Conservation (phyloP, 371 early-diverging fungal species). For the Mucor mucedo region DNA sequence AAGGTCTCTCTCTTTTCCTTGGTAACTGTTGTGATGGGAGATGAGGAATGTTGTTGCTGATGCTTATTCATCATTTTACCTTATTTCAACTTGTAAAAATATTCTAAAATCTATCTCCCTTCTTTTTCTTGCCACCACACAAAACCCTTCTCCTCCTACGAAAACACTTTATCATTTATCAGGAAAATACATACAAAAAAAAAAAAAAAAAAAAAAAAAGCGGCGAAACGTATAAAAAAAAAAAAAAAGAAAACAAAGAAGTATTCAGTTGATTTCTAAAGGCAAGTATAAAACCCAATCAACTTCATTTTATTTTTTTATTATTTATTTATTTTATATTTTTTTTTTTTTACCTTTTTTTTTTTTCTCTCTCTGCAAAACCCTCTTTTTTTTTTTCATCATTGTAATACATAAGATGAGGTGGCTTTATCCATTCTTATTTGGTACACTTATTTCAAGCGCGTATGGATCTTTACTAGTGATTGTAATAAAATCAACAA, state of each 20-base stretch:
- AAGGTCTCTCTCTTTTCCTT: no score
- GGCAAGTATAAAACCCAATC: not conserved
- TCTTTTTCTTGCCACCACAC: no score
- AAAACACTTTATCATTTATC: no score
- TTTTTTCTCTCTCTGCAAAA: constrained; percentile 10
- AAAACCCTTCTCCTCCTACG: no score
- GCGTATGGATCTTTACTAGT: constrained; percentile 30
- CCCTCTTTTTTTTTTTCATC: constrained; percentile 5
- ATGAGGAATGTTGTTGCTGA: no score
- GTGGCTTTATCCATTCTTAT: constrained; percentile 8
- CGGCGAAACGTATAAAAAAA: not conserved
- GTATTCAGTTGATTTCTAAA: not conserved
- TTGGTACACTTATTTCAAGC: constrained; percentile 6
- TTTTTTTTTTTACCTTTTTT: not conserved
- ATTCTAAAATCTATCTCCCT: no score
- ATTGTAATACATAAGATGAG: constrained; percentile 22
- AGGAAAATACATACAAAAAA: not conserved
- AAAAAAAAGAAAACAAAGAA: not conserved
- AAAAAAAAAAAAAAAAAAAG: not conserved
- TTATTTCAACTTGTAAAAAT: no score
- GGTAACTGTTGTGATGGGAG: no score
- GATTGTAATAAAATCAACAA: constrained; percentile 18
- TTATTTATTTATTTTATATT: constrained; percentile 9
- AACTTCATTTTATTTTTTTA: not conserved
- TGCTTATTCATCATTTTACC: no score